phyloP scores from a whole-genome alignment of 108 stramenopile genomes.

The Cyclotella kingstonii region DNA sequence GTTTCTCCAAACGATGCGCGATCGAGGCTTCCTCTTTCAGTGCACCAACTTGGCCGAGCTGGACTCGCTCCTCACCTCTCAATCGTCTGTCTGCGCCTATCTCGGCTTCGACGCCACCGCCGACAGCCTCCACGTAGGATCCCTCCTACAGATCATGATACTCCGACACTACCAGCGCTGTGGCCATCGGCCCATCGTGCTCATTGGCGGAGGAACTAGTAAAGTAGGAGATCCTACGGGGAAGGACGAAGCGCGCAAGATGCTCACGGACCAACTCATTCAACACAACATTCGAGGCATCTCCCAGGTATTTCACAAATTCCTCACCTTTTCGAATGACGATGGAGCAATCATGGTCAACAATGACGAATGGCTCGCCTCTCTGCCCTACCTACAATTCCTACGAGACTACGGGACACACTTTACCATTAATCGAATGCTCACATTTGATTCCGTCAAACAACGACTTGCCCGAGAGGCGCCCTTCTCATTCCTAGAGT shows the following conservation, averaged over 20 bases:
- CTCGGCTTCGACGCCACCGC: slow-evolving; percentile 99
- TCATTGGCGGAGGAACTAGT: slow-evolving; percentile 95
- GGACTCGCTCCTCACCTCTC: slow-evolving; percentile 47
- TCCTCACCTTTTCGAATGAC: slow-evolving; percentile 64
- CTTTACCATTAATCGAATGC: slow-evolving; percentile 98
- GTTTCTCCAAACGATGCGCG: slow-evolving; percentile 77
- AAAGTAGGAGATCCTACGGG: slow-evolving; percentile 98
- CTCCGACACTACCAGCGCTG: slow-evolving; percentile 87
- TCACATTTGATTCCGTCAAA: slow-evolving; percentile 92
- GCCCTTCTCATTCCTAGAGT: slow-evolving; percentile 95
- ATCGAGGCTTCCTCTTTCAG: slow-evolving; percentile 86
- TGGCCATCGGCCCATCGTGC: slow-evolving; percentile 88
- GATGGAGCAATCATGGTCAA: slow-evolving; percentile 89
- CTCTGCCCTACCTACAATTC: slow-evolving; percentile 87
- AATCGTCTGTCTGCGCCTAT: slow-evolving; percentile 83
- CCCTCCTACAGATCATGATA: slow-evolving; percentile 96
- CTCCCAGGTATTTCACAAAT: slow-evolving; percentile 77
- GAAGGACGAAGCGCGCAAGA: slow-evolving; percentile 89
- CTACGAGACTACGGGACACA: slow-evolving; percentile 95
- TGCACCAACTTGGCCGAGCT: slow-evolving; percentile 78
- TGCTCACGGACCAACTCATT: slow-evolving; percentile 87
- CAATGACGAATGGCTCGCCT: slow-evolving; percentile 92
- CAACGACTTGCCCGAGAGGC: slow-evolving; percentile 89
- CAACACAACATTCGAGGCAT: slow-evolving; percentile 79
- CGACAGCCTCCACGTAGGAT: slow-evolving; percentile 95